Evolutionary conservation across 441 rosid species (phyloP).

Genomic region (Syzygium syzygioides): DNA sequence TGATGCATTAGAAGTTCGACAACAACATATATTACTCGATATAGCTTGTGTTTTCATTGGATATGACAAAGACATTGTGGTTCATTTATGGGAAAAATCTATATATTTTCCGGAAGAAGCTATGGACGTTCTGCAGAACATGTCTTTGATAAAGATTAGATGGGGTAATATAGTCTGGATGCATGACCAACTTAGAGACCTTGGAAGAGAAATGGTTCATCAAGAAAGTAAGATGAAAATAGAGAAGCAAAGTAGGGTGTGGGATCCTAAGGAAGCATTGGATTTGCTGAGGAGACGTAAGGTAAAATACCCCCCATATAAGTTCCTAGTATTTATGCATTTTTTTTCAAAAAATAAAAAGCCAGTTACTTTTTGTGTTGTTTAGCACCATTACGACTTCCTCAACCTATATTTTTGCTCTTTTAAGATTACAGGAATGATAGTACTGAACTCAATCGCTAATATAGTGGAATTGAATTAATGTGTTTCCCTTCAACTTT

Average conservation of each 20-base stretch:
- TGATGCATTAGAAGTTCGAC: fast-evolving
- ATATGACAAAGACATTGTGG: fast-evolving
- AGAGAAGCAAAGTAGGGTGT: not conserved
- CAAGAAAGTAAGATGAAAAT: fast-evolving
- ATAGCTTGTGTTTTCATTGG: not conserved
- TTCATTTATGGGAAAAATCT: not conserved
- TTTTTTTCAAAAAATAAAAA: fast-evolving
- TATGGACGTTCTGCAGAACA: not conserved
- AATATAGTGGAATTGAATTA: not conserved
- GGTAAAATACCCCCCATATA: fast-evolving
- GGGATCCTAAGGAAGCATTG: fast-evolving
- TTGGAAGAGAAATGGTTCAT: not conserved
- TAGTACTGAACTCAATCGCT: fast-evolving
- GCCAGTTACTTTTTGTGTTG: no score
- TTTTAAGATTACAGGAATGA: fast-evolving
- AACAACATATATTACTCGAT: not conserved
- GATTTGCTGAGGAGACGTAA: fast-evolving
- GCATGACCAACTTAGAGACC: not conserved
- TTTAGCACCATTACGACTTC: fast-evolving
- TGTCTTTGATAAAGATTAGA: not conserved
- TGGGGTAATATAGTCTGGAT: fast-evolving
- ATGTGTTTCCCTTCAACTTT: not conserved
- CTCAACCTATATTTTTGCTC: fast-evolving
- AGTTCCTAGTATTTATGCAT: fast-evolving
- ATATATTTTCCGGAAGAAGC: fast-evolving